Evolutionary conservation across 257 asterid species (phyloP), one percentile per base, ranked within the genome.

Genomic region (Nicotiana sylvestris): DNA sequence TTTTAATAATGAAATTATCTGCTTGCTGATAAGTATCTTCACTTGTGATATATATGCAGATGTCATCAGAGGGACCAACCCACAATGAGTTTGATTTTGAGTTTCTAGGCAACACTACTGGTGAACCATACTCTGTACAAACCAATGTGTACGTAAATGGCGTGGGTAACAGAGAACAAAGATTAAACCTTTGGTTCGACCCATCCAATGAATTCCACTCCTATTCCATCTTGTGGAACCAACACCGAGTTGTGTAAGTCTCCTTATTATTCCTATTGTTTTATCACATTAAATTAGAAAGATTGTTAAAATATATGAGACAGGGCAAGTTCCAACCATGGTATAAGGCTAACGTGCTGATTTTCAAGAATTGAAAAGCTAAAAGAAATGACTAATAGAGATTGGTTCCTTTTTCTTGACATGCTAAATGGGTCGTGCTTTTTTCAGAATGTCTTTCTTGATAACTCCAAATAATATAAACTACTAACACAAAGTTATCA

Each of bases 1-100:
- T 49, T 51, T 10, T 9, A 21, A 21, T n/a, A 43, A 8, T 16
- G 3, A 21, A n/a, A 17, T 15, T 57, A 57, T 58, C 11, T n/a
- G 10, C 18, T 17, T 17, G 27, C 3, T 58, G 27, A 18, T 58
- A 57, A 30, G 4, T 32, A 2, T 76, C 27, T 58, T 25, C 5
- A 60, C 3, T 5, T 49, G n/a, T 46, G 12, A 8, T 15, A 4
- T 66, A 39, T 66, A 39, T 62, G 83, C 89, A 95, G 98, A 95
- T 95, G 98, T 95, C 98, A 77, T 95, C 98, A 1, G 98, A 95
- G 0, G 98, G 98, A 9, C 87, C 93, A 57, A 83, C 86, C 62
- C 98, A 95, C 82, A 90, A 95, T 64, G 98, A 95, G 82, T 95
- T 95, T 80, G 98, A 95, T 91, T 95, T 89, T 5, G 98, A 95